A percentile compares a stretch with the other conserved stretches of the same genome.
These are phyloP conservation scores for Pleurotus pulmonarius DNA, from an alignment of 768 basidiomycete genomes.

Conservation along the genomic window DNA sequence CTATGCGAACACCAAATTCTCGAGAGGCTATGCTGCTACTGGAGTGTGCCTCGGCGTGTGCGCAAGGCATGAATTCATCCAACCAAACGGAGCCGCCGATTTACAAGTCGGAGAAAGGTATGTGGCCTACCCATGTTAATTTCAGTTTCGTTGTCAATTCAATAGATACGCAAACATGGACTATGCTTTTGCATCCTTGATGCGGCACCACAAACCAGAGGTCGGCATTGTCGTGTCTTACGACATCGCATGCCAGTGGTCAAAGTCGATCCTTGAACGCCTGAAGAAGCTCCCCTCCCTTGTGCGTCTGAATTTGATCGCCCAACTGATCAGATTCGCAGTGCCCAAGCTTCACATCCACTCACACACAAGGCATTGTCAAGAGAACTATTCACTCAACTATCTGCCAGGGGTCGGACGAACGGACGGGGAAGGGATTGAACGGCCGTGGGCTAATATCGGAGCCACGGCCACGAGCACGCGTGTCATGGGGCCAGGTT, in stretches of 20 bases:
- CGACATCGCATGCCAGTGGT: constrained; percentile 26
- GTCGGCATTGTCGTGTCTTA: constrained; percentile 17
- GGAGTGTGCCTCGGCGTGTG: constrained; percentile 9
- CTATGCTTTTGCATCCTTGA: constrained; percentile 16
- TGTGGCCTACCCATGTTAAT: not conserved
- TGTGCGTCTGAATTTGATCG: not conserved
- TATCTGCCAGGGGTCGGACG: constrained; percentile 23
- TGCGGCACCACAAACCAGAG: not conserved
- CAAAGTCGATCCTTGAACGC: not conserved
- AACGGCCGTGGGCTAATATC: constrained; percentile 20
- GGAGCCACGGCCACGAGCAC: constrained; percentile 24
- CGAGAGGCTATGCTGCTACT: not conserved
- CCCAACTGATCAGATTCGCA: not conserved
- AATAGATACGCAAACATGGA: constrained; percentile 27
- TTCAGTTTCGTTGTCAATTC: not conserved
- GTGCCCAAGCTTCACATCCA: constrained; percentile 13
- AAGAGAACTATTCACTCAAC: constrained; percentile 13
- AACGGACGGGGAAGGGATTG: constrained; percentile 20
- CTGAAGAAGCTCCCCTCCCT: not conserved
- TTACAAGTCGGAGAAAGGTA: constrained; percentile 10
- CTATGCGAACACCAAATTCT: not conserved
- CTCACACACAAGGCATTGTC: constrained; percentile 13
- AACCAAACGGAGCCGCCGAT: not conserved
- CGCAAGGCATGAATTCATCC: constrained; percentile 8
- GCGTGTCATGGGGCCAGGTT: constrained; percentile 23